Conservation (phyloP, 129 eudicot genomes). For the Sambucus nigra region DNA sequence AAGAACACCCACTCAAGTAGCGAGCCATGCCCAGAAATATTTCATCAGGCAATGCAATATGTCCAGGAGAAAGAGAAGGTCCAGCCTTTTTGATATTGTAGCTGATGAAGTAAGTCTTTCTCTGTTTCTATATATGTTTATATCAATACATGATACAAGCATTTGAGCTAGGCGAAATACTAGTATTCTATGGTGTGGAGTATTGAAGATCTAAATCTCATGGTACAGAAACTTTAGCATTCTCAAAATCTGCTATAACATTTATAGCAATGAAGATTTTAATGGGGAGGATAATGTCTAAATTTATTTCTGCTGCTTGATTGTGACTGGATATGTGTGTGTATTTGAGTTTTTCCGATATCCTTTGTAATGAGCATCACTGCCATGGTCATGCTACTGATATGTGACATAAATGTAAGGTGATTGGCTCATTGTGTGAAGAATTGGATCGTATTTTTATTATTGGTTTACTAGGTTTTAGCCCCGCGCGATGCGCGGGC, state of each 20-base stretch:
- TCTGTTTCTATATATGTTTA: not conserved
- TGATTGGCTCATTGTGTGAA: not conserved
- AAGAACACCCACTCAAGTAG: slow-evolving; percentile 95
- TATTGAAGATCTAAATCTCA: too few species aligned
- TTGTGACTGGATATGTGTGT: not conserved
- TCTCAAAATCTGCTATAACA: too few species aligned
- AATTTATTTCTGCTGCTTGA: not conserved
- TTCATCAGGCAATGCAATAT: slow-evolving; percentile 77
- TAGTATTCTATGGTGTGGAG: too few species aligned
- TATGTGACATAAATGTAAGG: not conserved
- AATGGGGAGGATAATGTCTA: too few species aligned
- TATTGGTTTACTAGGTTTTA: too few species aligned
- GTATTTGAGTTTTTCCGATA: not conserved
- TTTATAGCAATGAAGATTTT: too few species aligned
- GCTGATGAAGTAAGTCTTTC: slow-evolving; percentile 63
- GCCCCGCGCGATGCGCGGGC: too few species aligned
- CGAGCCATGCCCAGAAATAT: slow-evolving; percentile 91
- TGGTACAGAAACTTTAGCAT: too few species aligned
- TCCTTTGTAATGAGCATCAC: not conserved
- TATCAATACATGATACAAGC: not conserved
- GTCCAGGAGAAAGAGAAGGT: slow-evolving; percentile 85
- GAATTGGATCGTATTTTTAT: too few species aligned
- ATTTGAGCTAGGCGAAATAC: slow-evolving; percentile 1
- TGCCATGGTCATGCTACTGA: not conserved
- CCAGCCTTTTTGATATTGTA: slow-evolving; percentile 86